These are phyloP conservation scores for Mortierella sp. DNA, from an alignment of 371 early-diverging fungal genomes.

Conservation along the genomic window DNA sequence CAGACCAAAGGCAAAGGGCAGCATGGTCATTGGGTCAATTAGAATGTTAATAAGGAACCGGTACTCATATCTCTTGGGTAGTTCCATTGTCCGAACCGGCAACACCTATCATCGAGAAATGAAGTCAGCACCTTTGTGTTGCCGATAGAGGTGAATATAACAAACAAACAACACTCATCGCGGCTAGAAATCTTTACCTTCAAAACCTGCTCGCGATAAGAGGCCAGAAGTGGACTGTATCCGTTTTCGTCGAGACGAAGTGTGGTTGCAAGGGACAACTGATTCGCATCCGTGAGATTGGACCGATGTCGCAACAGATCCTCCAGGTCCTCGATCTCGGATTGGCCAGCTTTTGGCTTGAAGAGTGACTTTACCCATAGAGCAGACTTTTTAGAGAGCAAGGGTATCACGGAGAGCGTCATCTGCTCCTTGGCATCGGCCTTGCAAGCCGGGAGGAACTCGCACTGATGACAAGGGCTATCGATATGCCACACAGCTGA, in stretches of 20 bases:
- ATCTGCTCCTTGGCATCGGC: conserved; percentile 55
- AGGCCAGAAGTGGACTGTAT: conserved; percentile 15
- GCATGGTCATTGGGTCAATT: conserved; percentile 22
- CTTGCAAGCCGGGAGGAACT: conserved; percentile 56
- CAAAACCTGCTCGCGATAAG: conserved; percentile 4
- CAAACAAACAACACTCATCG: no score
- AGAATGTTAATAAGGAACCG: conserved; percentile 38
- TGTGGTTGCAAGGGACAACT: conserved; percentile 4
- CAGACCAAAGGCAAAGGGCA: conserved; percentile 40
- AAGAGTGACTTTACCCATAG: conserved; percentile 28
- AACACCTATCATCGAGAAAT: conserved; percentile 17
- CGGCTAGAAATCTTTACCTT: conserved; percentile 16
- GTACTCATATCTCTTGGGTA: conserved; percentile 17
- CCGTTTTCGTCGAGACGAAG: conserved; percentile 17
- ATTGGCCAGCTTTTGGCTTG: background rate
- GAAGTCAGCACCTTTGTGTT: no score
- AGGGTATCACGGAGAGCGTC: conserved; percentile 53
- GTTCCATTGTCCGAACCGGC: conserved; percentile 23
- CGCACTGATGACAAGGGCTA: conserved; percentile 58
- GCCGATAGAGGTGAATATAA: no score
- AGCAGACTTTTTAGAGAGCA: conserved; percentile 40
- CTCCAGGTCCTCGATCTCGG: conserved; percentile 58
- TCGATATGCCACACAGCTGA: conserved; percentile 59
- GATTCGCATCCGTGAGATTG: background rate
- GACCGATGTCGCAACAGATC: conserved; percentile 48